Evolutionary conservation across 129 eudicot species (phyloP).

Genomic region (Artemisia annua): DNA sequence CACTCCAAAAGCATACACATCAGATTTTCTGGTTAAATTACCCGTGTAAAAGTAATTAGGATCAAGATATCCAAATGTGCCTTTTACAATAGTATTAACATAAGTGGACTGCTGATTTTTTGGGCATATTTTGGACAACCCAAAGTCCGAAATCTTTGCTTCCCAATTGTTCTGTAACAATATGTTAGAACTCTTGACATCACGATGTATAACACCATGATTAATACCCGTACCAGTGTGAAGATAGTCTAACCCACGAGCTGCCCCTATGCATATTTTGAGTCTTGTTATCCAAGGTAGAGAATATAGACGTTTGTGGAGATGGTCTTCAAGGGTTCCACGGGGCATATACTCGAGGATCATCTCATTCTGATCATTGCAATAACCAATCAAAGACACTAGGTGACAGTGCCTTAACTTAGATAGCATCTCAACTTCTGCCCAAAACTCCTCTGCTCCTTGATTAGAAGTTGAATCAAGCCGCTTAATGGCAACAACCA

Average conservation of each 20-base stretch:
- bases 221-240: conserved; percentile 15
- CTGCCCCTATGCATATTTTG: conserved; percentile 20
- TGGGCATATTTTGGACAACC: conserved; percentile 16
- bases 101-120: conserved; percentile 1
- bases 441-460: too few relatives aligned
- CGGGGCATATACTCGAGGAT: conserved; percentile 3
- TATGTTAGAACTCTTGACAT: conserved; percentile 17
- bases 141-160: conserved; percentile 10
- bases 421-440: too few relatives aligned
- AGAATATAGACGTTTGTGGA: not conserved
- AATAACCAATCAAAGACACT: conserved; percentile 6
- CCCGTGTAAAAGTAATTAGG: conserved; percentile 17
- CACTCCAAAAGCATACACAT: conserved; percentile 27
- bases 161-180: not conserved
- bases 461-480: too few relatives aligned
- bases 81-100: conserved; percentile 15
- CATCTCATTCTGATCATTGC: conserved; percentile 9
- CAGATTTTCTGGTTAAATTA: conserved; percentile 13
- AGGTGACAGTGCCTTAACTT: too few relatives aligned
- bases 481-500: too few relatives aligned
- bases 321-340: conserved; percentile 20
- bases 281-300: conserved; percentile 15
- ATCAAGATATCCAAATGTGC: conserved; percentile 24
- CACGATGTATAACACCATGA: conserved; percentile 12
- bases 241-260: conserved; percentile 18